Evolutionary conservation across 2,329 filamentous ascomycete genomes (phyloP).

Genomic region (Fusarium duplospermum): DNA sequence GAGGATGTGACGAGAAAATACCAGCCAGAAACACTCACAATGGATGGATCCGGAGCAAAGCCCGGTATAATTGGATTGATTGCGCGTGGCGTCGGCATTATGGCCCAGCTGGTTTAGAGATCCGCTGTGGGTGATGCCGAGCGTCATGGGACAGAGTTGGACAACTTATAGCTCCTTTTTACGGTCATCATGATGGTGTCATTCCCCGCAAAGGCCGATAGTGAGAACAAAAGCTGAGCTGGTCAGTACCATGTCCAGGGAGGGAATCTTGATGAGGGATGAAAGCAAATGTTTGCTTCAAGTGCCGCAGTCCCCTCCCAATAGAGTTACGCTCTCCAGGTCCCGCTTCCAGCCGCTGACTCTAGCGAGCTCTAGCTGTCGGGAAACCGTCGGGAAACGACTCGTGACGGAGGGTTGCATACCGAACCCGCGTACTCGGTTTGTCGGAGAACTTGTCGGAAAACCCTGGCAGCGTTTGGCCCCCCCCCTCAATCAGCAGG

Average conservation of each 20-base stretch:
- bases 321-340: neutral
- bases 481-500: neutral
- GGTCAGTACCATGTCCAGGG: neutral
- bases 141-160: neutral
- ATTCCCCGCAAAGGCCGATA: neutral
- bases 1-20: conserved; percentile 16
- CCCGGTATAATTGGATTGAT: conserved; percentile 16
- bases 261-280: neutral
- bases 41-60: conserved; percentile 19
- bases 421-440: neutral
- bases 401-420: neutral
- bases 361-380: neutral
- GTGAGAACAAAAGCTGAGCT: neutral
- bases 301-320: neutral
- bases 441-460: neutral
- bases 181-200: neutral
- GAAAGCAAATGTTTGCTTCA: neutral
- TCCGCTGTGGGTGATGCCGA: neutral
- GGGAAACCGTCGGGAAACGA: neutral
- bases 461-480: neutral
- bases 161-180: neutral
- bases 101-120: neutral
- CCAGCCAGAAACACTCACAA: neutral
- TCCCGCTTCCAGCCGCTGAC: neutral
- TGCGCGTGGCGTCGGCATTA: neutral